Evolutionary conservation across 2,329 filamentous ascomycete genomes (phyloP).

Genomic region (Didymella sp.): DNA sequence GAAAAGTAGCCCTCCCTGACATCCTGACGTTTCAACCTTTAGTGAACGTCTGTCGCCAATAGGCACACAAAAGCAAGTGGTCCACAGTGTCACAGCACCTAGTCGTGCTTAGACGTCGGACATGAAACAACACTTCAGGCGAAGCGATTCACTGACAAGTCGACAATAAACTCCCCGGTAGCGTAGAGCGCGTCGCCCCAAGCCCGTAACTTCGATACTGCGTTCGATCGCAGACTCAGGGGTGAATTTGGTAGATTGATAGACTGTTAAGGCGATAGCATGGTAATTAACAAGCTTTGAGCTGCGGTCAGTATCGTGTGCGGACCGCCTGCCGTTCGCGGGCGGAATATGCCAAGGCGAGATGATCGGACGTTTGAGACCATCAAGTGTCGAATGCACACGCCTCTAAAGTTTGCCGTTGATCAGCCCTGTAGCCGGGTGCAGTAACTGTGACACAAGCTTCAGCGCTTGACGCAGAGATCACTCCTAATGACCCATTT

Average conservation of each 20-base stretch:
- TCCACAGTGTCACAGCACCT: not conserved
- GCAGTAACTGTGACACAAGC: not conserved
- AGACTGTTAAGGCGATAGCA: too few relatives aligned
- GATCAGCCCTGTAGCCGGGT: not conserved
- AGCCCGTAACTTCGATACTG: not conserved
- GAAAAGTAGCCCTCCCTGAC: not conserved
- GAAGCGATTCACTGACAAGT: not conserved
- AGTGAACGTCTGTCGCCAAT: not conserved
- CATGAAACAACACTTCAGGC: not conserved
- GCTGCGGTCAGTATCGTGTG: too few relatives aligned
- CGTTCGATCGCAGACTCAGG: not conserved
- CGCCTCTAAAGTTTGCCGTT: not conserved
- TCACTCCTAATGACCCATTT: slow-evolving; percentile 93
- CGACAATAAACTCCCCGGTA: not conserved
- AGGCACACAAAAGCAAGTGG: not conserved
- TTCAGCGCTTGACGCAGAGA: slow-evolving; percentile 68
- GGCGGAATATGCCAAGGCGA: not conserved
- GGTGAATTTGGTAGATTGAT: too few relatives aligned
- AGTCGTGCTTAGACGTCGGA: not conserved
- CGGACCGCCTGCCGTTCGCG: not conserved
- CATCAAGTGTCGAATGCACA: not conserved
- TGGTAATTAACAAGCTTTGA: too few relatives aligned
- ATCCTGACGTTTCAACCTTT: not conserved
- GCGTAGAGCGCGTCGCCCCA: not conserved
- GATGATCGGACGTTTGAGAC: not conserved